phyloP scores from a whole-genome alignment of 345 rosid genomes.

The Eucalyptus globulus region DNA sequence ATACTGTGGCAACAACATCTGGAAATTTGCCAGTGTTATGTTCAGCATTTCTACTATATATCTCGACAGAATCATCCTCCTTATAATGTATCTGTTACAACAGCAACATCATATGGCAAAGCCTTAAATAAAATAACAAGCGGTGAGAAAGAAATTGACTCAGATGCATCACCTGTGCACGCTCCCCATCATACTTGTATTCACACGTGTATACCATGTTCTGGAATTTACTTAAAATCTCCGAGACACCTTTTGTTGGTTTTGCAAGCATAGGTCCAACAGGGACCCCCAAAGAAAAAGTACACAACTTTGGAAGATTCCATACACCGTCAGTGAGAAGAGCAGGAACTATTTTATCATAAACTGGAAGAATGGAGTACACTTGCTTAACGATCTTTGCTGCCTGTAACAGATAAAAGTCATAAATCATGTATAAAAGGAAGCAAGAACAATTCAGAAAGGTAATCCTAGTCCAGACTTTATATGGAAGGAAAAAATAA shows the following conservation, averaged over 20 bases:
- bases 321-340: conserved; percentile 73
- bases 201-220: conserved; percentile 71
- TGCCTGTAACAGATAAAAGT: conserved; percentile 37
- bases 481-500: not conserved
- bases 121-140: not conserved
- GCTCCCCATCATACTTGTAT: conserved; percentile 95
- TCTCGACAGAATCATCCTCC: conserved; percentile 88
- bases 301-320: conserved; percentile 69
- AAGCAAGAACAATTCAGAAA: not conserved
- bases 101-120: not conserved
- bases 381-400: conserved; percentile 83
- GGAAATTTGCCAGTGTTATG: conserved; percentile 86
- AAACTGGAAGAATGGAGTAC: conserved; percentile 82
- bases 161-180: conserved; percentile 70
- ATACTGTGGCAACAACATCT: conserved; percentile 61
- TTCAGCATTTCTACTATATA: conserved; percentile 94
- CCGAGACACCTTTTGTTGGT: conserved; percentile 75
- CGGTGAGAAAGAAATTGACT: not conserved
- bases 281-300: conserved; percentile 74
- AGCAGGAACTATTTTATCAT: conserved; percentile 79
- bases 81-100: conserved; percentile 58
- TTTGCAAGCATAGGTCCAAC: conserved; percentile 98
- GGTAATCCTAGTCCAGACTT: not conserved
- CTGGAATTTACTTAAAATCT: conserved; percentile 79
- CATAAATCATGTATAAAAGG: not conserved